Conservation (phyloP, 768 basidiomycete species). For the Mrakia frigida region DNA sequence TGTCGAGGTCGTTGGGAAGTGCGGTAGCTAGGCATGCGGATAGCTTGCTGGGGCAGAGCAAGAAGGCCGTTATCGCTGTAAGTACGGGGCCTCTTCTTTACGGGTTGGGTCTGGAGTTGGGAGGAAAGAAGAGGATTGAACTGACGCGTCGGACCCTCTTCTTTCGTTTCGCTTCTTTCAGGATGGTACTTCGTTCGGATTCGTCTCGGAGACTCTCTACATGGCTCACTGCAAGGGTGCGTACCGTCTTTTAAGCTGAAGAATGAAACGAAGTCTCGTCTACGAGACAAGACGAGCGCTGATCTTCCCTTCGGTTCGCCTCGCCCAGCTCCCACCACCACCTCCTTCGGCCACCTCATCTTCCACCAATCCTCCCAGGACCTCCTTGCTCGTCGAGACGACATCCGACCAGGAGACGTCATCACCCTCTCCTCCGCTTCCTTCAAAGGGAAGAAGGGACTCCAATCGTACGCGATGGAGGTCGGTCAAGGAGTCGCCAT, state of each 20-base stretch:
- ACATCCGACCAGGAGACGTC: constrained; percentile 82
- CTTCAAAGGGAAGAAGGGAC: constrained; percentile 56
- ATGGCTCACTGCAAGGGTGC: constrained; percentile 55
- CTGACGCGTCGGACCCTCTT: not conserved
- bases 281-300: too few relatives aligned
- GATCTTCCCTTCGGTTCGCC: not conserved
- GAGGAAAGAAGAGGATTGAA: not conserved
- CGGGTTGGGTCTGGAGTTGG: too few relatives aligned
- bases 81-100: too few relatives aligned
- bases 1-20: constrained; percentile 49
- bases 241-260: not conserved
- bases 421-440: constrained; percentile 50
- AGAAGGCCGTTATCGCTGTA: constrained; percentile 64
- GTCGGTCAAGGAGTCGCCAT: constrained; percentile 65
- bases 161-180: constrained; percentile 24
- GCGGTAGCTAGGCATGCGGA: constrained; percentile 67
- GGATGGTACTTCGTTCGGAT: constrained; percentile 78
- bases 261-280: too few relatives aligned
- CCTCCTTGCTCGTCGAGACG: constrained; percentile 68
- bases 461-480: constrained; percentile 64
- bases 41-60: constrained; percentile 65
- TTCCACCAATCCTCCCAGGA: constrained; percentile 63
- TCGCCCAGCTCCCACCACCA: constrained; percentile 45
- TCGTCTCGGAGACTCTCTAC: constrained; percentile 56
- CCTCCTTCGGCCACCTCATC: constrained; percentile 66